Evolutionary conservation across 169 alveolate genomes (phyloP), one percentile per base, ranked within the genome.

Genomic region (Cryptosporidium tyzzeri): DNA sequence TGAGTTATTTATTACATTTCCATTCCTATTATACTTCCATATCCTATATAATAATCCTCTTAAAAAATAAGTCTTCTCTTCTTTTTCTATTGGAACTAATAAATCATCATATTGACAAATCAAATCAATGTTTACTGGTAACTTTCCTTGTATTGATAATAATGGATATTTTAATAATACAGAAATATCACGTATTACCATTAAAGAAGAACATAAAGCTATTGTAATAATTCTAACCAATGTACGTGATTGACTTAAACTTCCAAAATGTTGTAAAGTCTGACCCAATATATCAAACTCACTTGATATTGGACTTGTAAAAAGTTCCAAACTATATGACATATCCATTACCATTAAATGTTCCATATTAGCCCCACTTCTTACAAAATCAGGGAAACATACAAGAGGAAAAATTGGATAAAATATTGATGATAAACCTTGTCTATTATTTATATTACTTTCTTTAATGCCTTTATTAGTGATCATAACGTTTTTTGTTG

Each of bases 241-340:
- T 23, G 75, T 44, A 31, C 89, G 37, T 23, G 89, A 80, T 44
- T 44, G 70, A 41, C 89, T 80, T 29, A 61, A 48, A 12, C 44
- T 59, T 3, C 80, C 89, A 59, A 80, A 23, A 29, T 18, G 45
- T 31, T 61, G 62, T 33, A 80, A 65, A 35, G 29, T 61, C 7
- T 80, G 89, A 48, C 80, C 89, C 68, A 80, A 44, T 18, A 65
- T 80, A 23, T 80, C 89, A 59, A 80, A 80, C 33, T 80, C 89
- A 29, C 80, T 61, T 33, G 89, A 80, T 21, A 80, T 80, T 41
- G 89, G 89, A 80, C 89, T 80, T 12, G 89, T 61, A 61, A 59
- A 80, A 7, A 80, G 39, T n/a, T 80, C 89, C 48, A 80, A 62
- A 35, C 65, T 44, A 29, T 62, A 80, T 10, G 80, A 62, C 55